Base-by-base conservation (phyloP, 805 yeast species). In the Kazachstania taianensis region DNA sequence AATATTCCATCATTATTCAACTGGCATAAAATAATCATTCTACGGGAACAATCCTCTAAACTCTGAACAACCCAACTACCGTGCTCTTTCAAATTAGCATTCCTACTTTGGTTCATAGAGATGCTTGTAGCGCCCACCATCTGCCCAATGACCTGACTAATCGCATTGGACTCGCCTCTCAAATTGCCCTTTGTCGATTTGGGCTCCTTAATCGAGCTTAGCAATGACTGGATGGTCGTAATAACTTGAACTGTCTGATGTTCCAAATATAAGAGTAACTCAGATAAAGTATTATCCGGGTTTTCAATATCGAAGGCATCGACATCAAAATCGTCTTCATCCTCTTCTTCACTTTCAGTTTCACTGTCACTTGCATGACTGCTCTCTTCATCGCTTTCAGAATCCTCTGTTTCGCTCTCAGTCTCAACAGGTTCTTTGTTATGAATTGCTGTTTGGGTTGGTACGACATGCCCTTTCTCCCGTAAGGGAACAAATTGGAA, bases 201-300 rank as follows among this genome's bases (percentile, higher is more conserved):
- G 14, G 85, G 83, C 46, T 74, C 73, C 57, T 81, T 81, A 47
- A 82, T 82, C 0, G 89, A 75, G 3, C 77, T 73, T 40, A 89
- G 67, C 42, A 89, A 67, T 14, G 81, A 73, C 54, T 87, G 96
- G 46, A 87, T 87, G 0, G 95, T 83, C 10, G 86, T 73, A 32
- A 89, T 87, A 2, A 89, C 96, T 49, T 81, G 81, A 13, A 83
- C 87, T 0, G 96, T 87, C 61, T 87, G 95, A 58, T 85, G 94
- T 56, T 89, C 97, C 49, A 89, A 67, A 55, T 86, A 89, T 20
- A 78, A 67, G 49, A 87, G 72, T 40, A 89, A 74, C 50, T 85
- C 94, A 6, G 84, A 75, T 43, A 87, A 69, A 1, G 95, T 81
- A 54, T 84, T 83, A 51, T 87, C 96, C 1, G 94, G 94, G 49